Percentiles rank a stretch among this genome's conserved stretches.
Conservation (phyloP, 176 grass and related monocot genomes). For the Carex parvula region DNA sequence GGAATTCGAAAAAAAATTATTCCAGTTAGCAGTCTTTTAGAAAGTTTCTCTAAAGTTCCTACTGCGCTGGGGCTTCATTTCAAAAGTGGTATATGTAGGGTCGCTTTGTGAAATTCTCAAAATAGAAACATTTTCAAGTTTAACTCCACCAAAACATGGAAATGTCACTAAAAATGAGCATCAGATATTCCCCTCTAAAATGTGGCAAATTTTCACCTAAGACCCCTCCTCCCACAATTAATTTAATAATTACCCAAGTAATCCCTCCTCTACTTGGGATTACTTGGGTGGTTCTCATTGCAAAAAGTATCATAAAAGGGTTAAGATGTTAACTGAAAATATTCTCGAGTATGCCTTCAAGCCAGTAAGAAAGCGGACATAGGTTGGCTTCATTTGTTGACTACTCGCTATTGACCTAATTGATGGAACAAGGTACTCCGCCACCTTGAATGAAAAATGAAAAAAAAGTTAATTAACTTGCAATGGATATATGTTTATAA, state of each 20-base stretch:
- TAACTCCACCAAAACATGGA: constrained; percentile 1
- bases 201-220: background rate
- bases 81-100: background rate
- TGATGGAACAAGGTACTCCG: constrained; percentile 79
- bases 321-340: constrained; percentile 59
- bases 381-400: constrained; percentile 89
- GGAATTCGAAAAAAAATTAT: background rate
- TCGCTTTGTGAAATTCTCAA: background rate
- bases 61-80: constrained; percentile 15
- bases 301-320: background rate
- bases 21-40: background rate
- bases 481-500: background rate
- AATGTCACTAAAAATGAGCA: background rate
- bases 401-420: constrained; percentile 65
- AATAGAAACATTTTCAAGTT: background rate
- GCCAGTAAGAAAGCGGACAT: constrained; percentile 94
- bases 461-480: constrained; percentile 22
- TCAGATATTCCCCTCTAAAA: background rate
- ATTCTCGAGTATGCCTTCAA: constrained; percentile 97
- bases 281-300: background rate
- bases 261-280: background rate
- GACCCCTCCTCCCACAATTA: background rate
- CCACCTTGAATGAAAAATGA: constrained; percentile 51
- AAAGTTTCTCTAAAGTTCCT: background rate
- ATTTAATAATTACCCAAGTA: background rate